Conservation (phyloP, 768 basidiomycete genomes). For the Phlebiopsis gigantea region DNA sequence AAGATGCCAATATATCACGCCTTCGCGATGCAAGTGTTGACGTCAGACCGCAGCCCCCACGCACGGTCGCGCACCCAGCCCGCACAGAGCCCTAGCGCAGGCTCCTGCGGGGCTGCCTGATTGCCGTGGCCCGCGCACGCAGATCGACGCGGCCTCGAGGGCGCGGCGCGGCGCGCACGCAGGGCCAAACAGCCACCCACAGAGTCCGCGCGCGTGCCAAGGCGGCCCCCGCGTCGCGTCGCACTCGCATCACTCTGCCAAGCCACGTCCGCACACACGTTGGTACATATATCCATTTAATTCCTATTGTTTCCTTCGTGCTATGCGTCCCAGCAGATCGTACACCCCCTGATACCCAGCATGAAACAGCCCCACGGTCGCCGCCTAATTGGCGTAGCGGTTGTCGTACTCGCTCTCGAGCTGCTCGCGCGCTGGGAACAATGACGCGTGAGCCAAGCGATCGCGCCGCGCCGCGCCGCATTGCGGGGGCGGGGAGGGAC, state of each 20-base stretch:
- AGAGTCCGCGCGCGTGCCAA: background rate
- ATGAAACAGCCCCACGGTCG: background rate
- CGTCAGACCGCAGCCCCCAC: no score
- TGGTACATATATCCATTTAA: background rate
- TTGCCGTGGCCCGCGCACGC: background rate
- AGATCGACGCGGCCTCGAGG: background rate
- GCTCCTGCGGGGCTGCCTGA: background rate
- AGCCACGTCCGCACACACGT: background rate
- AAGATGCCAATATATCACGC: no score
- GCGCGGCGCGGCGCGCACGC: background rate
- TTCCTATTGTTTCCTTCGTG: background rate
- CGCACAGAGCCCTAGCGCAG: background rate
- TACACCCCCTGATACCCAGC: background rate
- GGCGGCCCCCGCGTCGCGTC: background rate
- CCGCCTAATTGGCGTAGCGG: background rate
- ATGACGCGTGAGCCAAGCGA: background rate
- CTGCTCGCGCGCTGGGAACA: background rate
- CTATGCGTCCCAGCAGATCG: background rate
- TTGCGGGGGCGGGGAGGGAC: background rate
- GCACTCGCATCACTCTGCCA: background rate
- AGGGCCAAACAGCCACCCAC: slow-evolving; percentile 4
- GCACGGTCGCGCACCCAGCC: no score
- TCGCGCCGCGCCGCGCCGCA: no score
- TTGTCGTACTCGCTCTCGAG: slow-evolving; percentile 3
- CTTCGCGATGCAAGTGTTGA: no score